Conservation (phyloP, 2,329 filamentous ascomycete species). For the Hypoxylon sp. region DNA sequence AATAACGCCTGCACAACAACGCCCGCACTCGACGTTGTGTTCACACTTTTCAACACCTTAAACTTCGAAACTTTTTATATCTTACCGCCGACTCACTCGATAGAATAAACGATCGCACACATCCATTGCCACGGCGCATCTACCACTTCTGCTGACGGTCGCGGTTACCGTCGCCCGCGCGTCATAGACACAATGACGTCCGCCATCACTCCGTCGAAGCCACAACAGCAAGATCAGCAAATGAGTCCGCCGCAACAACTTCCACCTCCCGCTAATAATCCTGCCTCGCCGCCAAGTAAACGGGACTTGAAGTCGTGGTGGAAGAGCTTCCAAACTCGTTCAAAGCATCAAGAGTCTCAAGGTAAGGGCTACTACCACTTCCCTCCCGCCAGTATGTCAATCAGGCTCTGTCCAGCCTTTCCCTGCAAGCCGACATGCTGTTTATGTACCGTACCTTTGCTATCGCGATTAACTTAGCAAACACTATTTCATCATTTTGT, state of each 20-base stretch:
- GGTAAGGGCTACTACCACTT: slow-evolving; percentile 63
- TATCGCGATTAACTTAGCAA: slow-evolving; percentile 20
- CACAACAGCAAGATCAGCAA: slow-evolving; percentile 37
- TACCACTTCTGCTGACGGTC: slow-evolving; percentile 41
- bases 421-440: slow-evolving; percentile 19
- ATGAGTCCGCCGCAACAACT: slow-evolving; percentile 50
- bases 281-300: slow-evolving; percentile 82
- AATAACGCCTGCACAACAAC: too few relatives aligned
- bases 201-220: slow-evolving; percentile 52
- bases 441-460: slow-evolving; percentile 13
- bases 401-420: slow-evolving; percentile 28
- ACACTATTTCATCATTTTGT: not conserved
- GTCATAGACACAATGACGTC: slow-evolving; percentile 56
- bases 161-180: slow-evolving; percentile 51
- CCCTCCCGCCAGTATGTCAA: slow-evolving; percentile 12
- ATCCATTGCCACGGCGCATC: slow-evolving; percentile 38
- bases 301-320: slow-evolving; percentile 96
- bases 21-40: slow-evolving; percentile 26
- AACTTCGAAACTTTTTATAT: slow-evolving; percentile 22
- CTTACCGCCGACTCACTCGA: slow-evolving; percentile 30
- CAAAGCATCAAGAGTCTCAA: slow-evolving; percentile 69
- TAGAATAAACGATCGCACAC: slow-evolving; percentile 36
- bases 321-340: slow-evolving; percentile 88
- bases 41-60: slow-evolving; percentile 21
- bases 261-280: slow-evolving; percentile 55